Evolutionary conservation across 2,329 filamentous ascomycete genomes (phyloP).

Genomic region (Aspergillus sp.): DNA sequence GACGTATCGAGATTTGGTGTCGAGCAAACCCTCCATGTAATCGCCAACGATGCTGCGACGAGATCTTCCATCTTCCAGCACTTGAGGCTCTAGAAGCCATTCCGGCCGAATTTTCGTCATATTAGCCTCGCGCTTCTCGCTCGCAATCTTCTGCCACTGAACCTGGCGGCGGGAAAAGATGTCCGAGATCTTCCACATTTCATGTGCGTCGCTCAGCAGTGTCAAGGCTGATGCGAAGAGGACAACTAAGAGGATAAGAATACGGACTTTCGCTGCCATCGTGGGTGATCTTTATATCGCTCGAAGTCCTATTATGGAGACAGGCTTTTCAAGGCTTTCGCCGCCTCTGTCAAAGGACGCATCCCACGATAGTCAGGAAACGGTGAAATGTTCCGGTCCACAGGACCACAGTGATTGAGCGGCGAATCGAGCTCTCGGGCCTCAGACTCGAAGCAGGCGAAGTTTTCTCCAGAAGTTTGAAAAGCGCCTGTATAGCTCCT

Average conservation of each 20-base stretch:
- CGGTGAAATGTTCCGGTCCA: slow-evolving; percentile 3
- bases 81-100: slow-evolving; percentile 8
- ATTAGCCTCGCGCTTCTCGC: slow-evolving; percentile 3
- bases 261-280: slow-evolving; percentile 3
- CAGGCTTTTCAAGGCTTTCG: neutral
- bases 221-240: slow-evolving; percentile 4
- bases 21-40: slow-evolving; percentile 6
- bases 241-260: neutral
- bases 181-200: slow-evolving; percentile 6
- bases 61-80: slow-evolving; percentile 4
- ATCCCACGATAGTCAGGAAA: neutral
- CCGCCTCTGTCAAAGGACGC: slow-evolving; percentile 3
- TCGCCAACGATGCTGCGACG: slow-evolving; percentile 7
- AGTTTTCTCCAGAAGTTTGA: slow-evolving; percentile 3
- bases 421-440: slow-evolving; percentile 3
- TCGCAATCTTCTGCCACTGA: slow-evolving; percentile 6
- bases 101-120: slow-evolving; percentile 7
- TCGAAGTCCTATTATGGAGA: slow-evolving; percentile 1
- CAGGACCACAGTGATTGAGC: slow-evolving; percentile 1
- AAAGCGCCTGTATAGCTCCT: slow-evolving; percentile 5
- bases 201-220: neutral
- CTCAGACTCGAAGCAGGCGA: neutral
- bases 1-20: slow-evolving; percentile 5
- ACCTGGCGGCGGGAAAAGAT: slow-evolving; percentile 1
- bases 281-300: slow-evolving; percentile 2